phyloP scores from a whole-genome alignment of 1,284 basidiomycete species.

The Puccinia coronata region DNA sequence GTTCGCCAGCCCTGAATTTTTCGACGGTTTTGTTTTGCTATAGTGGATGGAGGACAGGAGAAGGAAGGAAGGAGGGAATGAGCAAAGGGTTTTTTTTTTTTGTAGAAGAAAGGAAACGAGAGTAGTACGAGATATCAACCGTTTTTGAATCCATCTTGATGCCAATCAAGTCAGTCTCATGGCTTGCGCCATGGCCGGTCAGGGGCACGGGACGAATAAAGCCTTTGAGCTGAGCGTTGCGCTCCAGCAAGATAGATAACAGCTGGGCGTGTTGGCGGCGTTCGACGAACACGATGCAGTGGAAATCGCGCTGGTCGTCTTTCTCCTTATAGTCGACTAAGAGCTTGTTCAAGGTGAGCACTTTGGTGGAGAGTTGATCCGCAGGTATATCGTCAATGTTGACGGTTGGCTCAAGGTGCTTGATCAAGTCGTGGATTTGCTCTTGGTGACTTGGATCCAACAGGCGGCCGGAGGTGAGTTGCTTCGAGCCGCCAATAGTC shows the following conservation, averaged over 20 bases:
- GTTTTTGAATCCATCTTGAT: slow-evolving; percentile 59
- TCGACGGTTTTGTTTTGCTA: slow-evolving; percentile 67
- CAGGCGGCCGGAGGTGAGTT: background rate
- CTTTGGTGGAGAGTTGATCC: slow-evolving; percentile 67
- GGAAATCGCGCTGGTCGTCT: slow-evolving; percentile 64
- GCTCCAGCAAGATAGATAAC: slow-evolving; percentile 68
- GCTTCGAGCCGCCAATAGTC: slow-evolving; percentile 11
- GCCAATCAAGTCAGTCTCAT: slow-evolving; percentile 55
- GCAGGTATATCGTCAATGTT: slow-evolving; percentile 17
- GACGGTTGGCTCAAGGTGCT: slow-evolving; percentile 7
- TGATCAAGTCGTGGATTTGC: slow-evolving; percentile 20
- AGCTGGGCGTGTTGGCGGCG: slow-evolving; percentile 75
- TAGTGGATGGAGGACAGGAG: background rate
- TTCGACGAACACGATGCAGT: slow-evolving; percentile 78
- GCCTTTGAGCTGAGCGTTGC: slow-evolving; percentile 65
- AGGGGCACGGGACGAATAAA: slow-evolving; percentile 68
- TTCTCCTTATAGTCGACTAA: slow-evolving; percentile 63
- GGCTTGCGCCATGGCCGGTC: slow-evolving; percentile 68
- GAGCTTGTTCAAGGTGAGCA: slow-evolving; percentile 66
- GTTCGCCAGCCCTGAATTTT: slow-evolving; percentile 67
- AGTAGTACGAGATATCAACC: background rate
- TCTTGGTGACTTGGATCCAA: slow-evolving; percentile 24
- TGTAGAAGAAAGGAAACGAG: background rate
- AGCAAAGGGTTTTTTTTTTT: too few species aligned
- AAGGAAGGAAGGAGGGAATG: too few species aligned